Conservation (phyloP, 1,284 basidiomycete genomes). For the Malassezia sympodialis region DNA sequence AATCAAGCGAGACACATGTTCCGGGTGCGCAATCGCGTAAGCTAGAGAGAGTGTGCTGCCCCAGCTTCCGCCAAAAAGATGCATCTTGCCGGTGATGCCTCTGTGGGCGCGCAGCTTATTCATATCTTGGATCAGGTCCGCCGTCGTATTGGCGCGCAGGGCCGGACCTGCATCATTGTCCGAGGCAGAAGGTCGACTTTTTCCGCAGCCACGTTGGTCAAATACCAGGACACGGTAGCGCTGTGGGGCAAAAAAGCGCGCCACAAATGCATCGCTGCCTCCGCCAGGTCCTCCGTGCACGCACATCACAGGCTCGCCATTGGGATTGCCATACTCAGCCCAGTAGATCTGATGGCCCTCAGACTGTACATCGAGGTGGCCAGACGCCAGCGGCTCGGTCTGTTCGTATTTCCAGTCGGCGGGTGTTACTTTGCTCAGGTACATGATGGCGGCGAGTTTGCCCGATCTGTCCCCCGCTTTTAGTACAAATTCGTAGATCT, state of each 20-base stretch:
- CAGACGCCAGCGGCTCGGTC: neutral
- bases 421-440: neutral
- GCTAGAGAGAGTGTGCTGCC: constrained; percentile 75
- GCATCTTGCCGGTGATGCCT: constrained; percentile 36
- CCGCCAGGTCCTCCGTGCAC: constrained; percentile 45
- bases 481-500: too few relatives aligned
- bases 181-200: constrained; percentile 50
- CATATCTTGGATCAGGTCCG: constrained; percentile 83
- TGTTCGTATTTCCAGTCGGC: constrained; percentile 1
- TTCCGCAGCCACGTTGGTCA: constrained; percentile 51
- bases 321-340: constrained; percentile 32
- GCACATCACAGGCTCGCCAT: constrained; percentile 37
- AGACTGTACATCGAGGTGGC: neutral
- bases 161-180: constrained; percentile 72
- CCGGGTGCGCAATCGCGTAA: constrained; percentile 76
- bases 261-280: constrained; percentile 27
- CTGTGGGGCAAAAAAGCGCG: constrained; percentile 41
- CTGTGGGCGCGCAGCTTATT: constrained; percentile 69
- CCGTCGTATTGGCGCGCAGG: constrained; percentile 79
- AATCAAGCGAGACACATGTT: constrained; percentile 66
- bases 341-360: constrained; percentile 31
- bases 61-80: constrained; percentile 52
- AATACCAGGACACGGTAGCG: constrained; percentile 49
- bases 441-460: neutral
- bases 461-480: neutral